Evolutionary conservation across 164 flowering plant species (phyloP), one percentile per base, ranked within the genome.

Genomic region (Litsea cubeba): DNA sequence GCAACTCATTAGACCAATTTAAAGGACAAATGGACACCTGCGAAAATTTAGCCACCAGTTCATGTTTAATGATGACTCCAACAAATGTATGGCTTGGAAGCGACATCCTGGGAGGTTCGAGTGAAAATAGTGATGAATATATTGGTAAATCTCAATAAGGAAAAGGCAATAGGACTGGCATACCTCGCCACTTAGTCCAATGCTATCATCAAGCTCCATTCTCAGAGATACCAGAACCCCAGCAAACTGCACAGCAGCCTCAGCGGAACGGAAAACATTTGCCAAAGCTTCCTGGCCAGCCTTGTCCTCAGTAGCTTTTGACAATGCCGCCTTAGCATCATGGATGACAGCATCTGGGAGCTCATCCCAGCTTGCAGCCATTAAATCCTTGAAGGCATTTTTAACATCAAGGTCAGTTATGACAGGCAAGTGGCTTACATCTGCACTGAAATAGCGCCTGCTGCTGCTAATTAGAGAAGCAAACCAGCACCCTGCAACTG

Each of bases 171-270:
- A 12, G 58, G 18, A 51, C 28, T 28, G 50, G 57, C 64, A 68
- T 84, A 95, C 99, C 96, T 95, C 99, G 12, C 99, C 99, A 73
- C 92, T 88, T 77, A 88, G 1, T 50, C 99, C 98, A 82, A 87
- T 77, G 28, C 72, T 76, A 72, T 95, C 99, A 88, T 95, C 99
- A 76, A 95, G 79, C 75, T 83, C 95, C 97, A 91, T 93, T 78
- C 85, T 93, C 74, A 95, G 72, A 35, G 87, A 74, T 18, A 84
- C 86, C 69, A 93, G 79, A 46, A 85, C 85, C 57, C 90, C 98
- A 28, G 76, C 70, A 72, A 93, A 93, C 75, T 90, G 89, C 82
- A 88, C 98, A 71, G 80, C 88, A 15, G 99, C 99, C 80, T 90
- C 96, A 72, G 99, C 98, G 40, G 99, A 90, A 66, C 94, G 88